Evolutionary conservation across 331 rosid species (phyloP), one percentile per base, ranked within the genome.

Genomic region (Stylosanthes scabra): DNA sequence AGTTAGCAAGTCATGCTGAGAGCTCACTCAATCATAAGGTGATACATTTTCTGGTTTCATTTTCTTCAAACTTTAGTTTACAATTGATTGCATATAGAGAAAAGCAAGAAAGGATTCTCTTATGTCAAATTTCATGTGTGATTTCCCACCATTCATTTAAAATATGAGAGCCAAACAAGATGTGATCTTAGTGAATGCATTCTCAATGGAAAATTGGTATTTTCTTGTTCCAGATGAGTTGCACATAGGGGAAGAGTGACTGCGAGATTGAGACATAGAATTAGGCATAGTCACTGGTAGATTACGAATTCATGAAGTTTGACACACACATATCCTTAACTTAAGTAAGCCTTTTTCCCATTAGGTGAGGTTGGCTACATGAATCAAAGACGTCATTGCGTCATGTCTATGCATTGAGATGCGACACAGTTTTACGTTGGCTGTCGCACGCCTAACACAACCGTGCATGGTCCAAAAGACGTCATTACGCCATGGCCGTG

Each of bases 1-100:
- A 72, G 68, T 66, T 79, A 45, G 77, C 68, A 67, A 57, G 56
- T 66, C 80, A 73, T 63, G 82, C 70, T 75, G 63, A 74, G 54
- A 70, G 75, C 59, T 63, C 78, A 39, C 27, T 74, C 29, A 81
- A 77, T 55, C 71, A 64, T 31, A 41, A 82, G 91, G 97, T 89
- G 83, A 72, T 20, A 20, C 25, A 20, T n/a, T n/a, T n/a, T n/a
- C n/a, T n/a, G n/a, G n/a, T 27, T 3, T 14, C 10, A 46, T 42
- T 34, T 44, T 20, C 25, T 20, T 64, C 54, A 44, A 45, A 71
- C 39, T 59, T 66, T 15, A 60, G 9, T 41, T 51, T 51, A 67
- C 45, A 27, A 60, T 25, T 12, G 50, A 55, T 11, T 64, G 74
- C 40, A 56, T 64, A 5, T 50, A 41, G 73, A 49, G 42, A 29